Evolutionary conservation across 441 rosid genomes (phyloP), one percentile per base, ranked within the genome.

Genomic region (Isatis lusitanica): DNA sequence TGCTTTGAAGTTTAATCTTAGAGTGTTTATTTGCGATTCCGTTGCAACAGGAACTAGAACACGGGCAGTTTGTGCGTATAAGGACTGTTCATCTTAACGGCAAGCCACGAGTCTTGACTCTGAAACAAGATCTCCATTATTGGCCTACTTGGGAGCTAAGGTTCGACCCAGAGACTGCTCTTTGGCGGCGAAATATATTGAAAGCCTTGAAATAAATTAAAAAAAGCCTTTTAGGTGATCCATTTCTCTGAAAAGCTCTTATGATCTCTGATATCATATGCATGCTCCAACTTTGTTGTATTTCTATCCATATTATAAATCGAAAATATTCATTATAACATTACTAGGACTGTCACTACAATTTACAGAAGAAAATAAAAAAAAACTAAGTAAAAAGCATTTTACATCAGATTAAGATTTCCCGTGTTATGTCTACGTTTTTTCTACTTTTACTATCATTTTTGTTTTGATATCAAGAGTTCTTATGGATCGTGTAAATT

Each of bases 111-210:
- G 97, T 96, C 6, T 67, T 89, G 63, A 90, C 98, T n/a, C 71
- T 96, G 75, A 96, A 96, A 84, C 97, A 93, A 75, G 99, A 96
- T 83, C 82, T 96, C 66, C 98, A 93, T 81, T 93, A 96, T 69
- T 96, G 98, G 99, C 96, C 97, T 18, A 90, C 97, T 9, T 93
- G 98, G 98, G 97, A 91, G 81, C 79, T 91, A 75, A 87, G 88
- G 64, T 96, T 93, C 66, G 91, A 96, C 66, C 93, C 98, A 2
- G 85, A 82, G 52, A 79, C 87, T 21, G 90, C 94, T 66, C 80
- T 83, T 62, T 96, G 99, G 99, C 85, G 77, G 17, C 85, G 94
- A 73, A 21, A 74, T 30, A 80, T 76, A 10, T 85, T 96, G 80
- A 91, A 88, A 73, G 79, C 92, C 36, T 82, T 90, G 24, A 78